These are phyloP conservation scores for Papilionanthe hybrid DNA, from an alignment of 116 monocot species.

Conservation along the genomic window DNA sequence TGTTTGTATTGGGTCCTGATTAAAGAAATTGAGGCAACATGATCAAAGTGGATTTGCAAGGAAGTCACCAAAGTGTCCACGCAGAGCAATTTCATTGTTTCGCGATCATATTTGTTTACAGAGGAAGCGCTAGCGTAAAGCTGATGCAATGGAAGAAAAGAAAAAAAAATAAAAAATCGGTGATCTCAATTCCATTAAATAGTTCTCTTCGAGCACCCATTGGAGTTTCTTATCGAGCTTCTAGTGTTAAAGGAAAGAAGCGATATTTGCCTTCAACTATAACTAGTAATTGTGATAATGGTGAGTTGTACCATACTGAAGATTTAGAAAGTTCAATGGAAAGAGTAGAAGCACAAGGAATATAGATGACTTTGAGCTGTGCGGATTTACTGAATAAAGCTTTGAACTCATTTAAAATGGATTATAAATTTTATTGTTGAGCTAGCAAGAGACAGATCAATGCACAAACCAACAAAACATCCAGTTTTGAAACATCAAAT, in stretches of 20 bases:
- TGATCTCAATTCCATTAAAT: constrained; percentile 14
- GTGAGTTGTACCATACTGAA: constrained; percentile 57
- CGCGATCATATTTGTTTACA: constrained; percentile 10
- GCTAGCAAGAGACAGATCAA: constrained; percentile 38
- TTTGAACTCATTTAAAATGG: constrained; percentile 68
- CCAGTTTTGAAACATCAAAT: constrained; percentile 8
- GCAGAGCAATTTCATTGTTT: constrained; percentile 15
- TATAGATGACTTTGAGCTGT: constrained; percentile 57
- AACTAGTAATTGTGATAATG: constrained; percentile 18
- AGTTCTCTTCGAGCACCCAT: constrained; percentile 58
- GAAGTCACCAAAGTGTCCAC: constrained; percentile 22
- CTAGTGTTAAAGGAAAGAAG: constrained; percentile 30
- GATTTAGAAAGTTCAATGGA: constrained; percentile 64
- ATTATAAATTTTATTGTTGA: constrained; percentile 53
- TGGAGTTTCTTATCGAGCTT: constrained; percentile 50
- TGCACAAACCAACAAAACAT: constrained; percentile 21
- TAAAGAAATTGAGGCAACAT: constrained; percentile 31
- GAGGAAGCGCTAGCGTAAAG: not conserved
- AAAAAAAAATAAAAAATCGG: constrained; percentile 10
- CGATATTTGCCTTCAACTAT: constrained; percentile 20
- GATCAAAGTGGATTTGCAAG: constrained; percentile 25
- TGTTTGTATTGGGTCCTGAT: constrained; percentile 19
- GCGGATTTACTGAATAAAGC: constrained; percentile 73
- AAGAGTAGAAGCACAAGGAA: constrained; percentile 47
- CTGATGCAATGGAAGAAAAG: constrained; percentile 13